Percentiles rank a stretch among this genome's conserved stretches.
Evolutionary conservation across 768 basidiomycete species (phyloP).

Genomic region (Tephrocybe rancida): DNA sequence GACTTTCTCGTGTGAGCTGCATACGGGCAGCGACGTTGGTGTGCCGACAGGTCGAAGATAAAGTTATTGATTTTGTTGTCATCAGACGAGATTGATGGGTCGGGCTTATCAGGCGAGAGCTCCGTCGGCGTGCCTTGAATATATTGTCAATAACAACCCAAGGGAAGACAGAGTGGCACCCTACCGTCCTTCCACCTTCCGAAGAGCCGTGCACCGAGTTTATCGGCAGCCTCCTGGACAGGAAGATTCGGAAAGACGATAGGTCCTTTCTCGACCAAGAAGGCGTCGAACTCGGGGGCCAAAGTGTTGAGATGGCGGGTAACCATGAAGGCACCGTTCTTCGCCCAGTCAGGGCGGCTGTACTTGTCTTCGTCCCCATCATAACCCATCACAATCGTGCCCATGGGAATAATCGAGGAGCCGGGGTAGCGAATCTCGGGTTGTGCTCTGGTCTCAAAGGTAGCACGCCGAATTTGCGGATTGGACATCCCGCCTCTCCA

Average conservation of each 20-base stretch:
- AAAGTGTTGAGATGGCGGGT: slow-evolving; percentile 10
- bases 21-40: slow-evolving; percentile 17
- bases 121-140: slow-evolving; percentile 17
- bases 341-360: background rate
- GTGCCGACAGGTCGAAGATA: slow-evolving; percentile 20
- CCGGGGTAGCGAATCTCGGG: background rate
- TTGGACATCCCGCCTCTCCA: slow-evolving; percentile 12
- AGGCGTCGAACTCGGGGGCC: slow-evolving; percentile 15
- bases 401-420: background rate
- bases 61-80: slow-evolving; percentile 20
- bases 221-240: slow-evolving; percentile 7
- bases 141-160: background rate
- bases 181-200: slow-evolving; percentile 22
- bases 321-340: slow-evolving; percentile 1
- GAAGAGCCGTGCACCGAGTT: slow-evolving; percentile 15
- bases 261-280: slow-evolving; percentile 8
- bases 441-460: background rate
- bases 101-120: slow-evolving; percentile 16
- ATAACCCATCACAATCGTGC: background rate
- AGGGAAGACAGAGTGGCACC: background rate
- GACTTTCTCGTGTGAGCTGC: slow-evolving; percentile 21
- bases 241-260: slow-evolving; percentile 6
- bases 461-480: slow-evolving; percentile 6
- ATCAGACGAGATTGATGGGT: slow-evolving; percentile 11
- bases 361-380: background rate